These are phyloP conservation scores for Bocquillonia castaneifolia DNA, from an alignment of 441 rosid species.

Conservation along the genomic window DNA sequence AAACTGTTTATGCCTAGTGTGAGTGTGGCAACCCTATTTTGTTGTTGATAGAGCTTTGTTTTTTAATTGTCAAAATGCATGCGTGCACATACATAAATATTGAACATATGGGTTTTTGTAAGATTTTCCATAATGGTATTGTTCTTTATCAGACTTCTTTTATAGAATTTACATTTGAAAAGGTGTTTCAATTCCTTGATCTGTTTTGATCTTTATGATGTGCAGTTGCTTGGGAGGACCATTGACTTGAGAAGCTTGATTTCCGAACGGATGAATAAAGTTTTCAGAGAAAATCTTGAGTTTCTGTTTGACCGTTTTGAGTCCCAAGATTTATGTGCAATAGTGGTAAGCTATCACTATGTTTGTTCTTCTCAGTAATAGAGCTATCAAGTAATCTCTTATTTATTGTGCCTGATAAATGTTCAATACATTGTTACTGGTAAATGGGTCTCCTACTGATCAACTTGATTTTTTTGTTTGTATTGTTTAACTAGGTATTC, in stretches of 20 bases:
- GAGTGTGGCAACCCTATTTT: not conserved
- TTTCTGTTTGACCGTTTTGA: slow-evolving; percentile 95
- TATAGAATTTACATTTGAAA: not conserved
- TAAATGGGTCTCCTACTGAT: not conserved
- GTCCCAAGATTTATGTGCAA: slow-evolving; percentile 94
- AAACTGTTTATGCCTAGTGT: not conserved
- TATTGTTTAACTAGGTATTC: not conserved
- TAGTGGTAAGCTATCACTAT: slow-evolving; percentile 54
- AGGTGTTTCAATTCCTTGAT: slow-evolving; percentile 13
- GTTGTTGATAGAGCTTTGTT: not conserved
- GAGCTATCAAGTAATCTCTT: slow-evolving; percentile 11
- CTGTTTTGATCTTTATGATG: slow-evolving; percentile 26
- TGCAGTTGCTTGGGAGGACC: slow-evolving; percentile 93
- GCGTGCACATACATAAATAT: not conserved
- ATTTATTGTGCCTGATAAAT: not conserved
- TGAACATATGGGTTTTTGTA: slow-evolving; percentile 11
- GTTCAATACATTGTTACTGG: not conserved
- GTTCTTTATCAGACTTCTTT: not conserved
- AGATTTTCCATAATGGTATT: not conserved
- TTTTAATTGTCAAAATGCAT: slow-evolving; percentile 3
- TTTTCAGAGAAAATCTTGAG: slow-evolving; percentile 95
- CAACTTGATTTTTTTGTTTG: slow-evolving; percentile 1
- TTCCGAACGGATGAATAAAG: slow-evolving; percentile 84
- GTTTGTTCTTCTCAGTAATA: slow-evolving; percentile 13
- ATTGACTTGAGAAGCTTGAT: slow-evolving; percentile 87